These are phyloP conservation scores for Leishmania aethiopica DNA, from an alignment of 208 protist genomes.

Conservation along the genomic window DNA sequence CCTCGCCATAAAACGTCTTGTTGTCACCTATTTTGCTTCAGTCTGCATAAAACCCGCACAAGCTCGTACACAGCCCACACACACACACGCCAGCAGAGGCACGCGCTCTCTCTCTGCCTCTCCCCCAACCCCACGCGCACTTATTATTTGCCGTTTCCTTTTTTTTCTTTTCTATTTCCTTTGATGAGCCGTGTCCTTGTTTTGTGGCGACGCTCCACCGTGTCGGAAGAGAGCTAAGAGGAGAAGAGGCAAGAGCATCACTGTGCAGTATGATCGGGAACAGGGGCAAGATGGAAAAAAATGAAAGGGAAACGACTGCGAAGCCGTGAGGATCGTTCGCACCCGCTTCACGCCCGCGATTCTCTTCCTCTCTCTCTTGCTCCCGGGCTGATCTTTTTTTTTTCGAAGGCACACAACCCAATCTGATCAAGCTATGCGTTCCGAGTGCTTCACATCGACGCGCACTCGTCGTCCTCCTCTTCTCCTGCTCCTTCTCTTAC, in stretches of 20 bases:
- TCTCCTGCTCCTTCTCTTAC: not conserved
- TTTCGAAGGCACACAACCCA: not conserved
- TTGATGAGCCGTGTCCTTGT: not conserved
- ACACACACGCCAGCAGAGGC: not conserved
- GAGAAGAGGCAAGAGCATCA: not conserved
- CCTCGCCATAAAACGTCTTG: not conserved
- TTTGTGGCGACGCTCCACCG: not conserved
- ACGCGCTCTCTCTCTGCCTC: not conserved
- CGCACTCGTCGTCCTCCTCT: not conserved
- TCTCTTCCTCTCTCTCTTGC: not conserved
- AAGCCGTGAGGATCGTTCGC: too few relatives aligned
- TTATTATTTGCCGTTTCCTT: not conserved
- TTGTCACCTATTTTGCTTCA: not conserved
- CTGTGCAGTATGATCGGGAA: not conserved
- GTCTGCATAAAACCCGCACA: not conserved
- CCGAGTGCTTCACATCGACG: not conserved
- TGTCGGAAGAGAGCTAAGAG: not conserved
- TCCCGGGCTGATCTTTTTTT: not conserved
- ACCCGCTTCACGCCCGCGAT: not conserved
- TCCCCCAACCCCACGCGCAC: too few relatives aligned
- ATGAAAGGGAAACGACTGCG: not conserved
- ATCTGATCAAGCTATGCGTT: not conserved
- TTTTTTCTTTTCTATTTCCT: not conserved
- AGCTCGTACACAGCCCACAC: not conserved
- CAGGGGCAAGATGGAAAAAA: not conserved